Base-by-base conservation (phyloP, 176 grass and related monocot genomes). In the Eleusine indica region DNA sequence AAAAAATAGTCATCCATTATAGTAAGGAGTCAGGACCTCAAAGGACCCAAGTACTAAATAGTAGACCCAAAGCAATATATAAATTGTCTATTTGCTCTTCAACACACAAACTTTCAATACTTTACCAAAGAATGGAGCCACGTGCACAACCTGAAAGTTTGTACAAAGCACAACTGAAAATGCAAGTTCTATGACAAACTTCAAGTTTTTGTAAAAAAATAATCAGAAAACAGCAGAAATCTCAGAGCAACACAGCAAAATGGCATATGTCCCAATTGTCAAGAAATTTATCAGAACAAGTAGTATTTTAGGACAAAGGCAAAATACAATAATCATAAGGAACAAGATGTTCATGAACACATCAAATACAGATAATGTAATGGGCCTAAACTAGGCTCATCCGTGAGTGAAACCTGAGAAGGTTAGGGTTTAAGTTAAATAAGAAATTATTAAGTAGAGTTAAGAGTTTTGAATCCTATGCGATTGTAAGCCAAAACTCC, bases 1-100 rank as follows among this genome's bases (percentile, higher is more conserved):
- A 2, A 81, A 53, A 68, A 75, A 54, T 43, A 3, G 65, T 60
- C 56, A 74, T 12, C 78, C 38, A 66, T 19, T 53, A 81, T 71
- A 60, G 73, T 44, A 1, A 44, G 42, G 60, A 57, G 61, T 75
- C 22, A 66, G 37, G 9, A 56, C 6, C 37, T 32, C 75, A 42
- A 46, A 81, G 17, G 39, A 22, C 5, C 62, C 38, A 54, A 42
- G 14, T 48, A 87, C 14, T 68, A 65, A 43, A 82, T n/a, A 78
- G 39, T 80, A 47, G 43, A 79, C 43, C 1, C 25, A 15, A 66
- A 64, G 43, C 21, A 73, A 62, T 46, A 30, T 15, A 35, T 41
- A 86, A 35, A 47, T 1, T 9, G 15, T 78, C 10, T 40, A 48
- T 40, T 18, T 69, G 42, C 1, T 72, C 76, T 37, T 17, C 9